Conservation (phyloP, 116 monocot species). For the Trichopus zeylanicus region DNA sequence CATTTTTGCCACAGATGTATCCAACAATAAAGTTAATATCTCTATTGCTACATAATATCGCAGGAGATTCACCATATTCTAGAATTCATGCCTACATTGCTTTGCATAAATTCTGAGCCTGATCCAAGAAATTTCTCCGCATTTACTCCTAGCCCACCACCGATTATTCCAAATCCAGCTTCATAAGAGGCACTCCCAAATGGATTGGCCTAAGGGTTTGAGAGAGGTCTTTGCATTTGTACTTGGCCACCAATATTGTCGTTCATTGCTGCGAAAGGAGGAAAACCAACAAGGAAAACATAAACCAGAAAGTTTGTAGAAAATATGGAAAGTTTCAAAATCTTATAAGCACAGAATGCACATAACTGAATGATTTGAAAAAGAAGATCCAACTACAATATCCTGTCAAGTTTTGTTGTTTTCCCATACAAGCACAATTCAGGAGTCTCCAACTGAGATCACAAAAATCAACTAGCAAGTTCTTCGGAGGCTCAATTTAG, state of each 20-base stretch:
- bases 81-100: constrained; percentile 30
- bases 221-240: constrained; percentile 26
- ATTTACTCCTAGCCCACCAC: constrained; percentile 47
- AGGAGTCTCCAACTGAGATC: background rate
- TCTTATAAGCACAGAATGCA: too few species aligned
- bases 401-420: too few species aligned
- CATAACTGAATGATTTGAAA: too few species aligned
- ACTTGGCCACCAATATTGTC: constrained; percentile 8
- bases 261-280: constrained; percentile 16
- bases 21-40: too few species aligned
- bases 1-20: background rate
- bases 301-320: too few species aligned
- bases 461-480: background rate
- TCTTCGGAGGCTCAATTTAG: background rate
- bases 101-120: constrained; percentile 69
- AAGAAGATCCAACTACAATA: too few species aligned
- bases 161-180: constrained; percentile 54
- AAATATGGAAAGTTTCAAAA: too few species aligned
- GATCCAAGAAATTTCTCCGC: constrained; percentile 55
- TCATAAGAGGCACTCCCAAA: constrained; percentile 43
- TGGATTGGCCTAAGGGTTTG: constrained; percentile 31
- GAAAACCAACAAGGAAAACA: background rate
- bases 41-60: too few species aligned
- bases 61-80: background rate
- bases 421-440: too few species aligned